These are phyloP conservation scores for Daedaleopsis nitida DNA, from an alignment of 768 basidiomycete genomes.

Conservation along the genomic window DNA sequence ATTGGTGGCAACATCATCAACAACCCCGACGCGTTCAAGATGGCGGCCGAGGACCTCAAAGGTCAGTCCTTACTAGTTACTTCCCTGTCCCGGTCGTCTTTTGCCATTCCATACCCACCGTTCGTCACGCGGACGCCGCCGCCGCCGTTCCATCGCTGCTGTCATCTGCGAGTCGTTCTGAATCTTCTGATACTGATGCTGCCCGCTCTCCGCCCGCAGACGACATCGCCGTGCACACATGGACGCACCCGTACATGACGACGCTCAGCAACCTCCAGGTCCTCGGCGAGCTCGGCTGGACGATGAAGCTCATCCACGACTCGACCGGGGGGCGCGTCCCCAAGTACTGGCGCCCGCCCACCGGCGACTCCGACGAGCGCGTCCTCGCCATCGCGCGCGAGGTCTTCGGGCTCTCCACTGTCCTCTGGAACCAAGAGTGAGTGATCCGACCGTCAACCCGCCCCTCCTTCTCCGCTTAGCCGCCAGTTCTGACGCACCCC, in stretches of 20 bases:
- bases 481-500: not conserved
- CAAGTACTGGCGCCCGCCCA: constrained; percentile 87
- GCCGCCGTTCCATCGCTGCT: too few relatives aligned
- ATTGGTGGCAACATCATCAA: constrained; percentile 78
- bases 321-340: constrained; percentile 68
- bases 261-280: constrained; percentile 47
- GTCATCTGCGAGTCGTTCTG: too few relatives aligned
- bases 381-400: constrained; percentile 84
- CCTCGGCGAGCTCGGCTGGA: constrained; percentile 52
- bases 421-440: constrained; percentile 91
- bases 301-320: constrained; percentile 55
- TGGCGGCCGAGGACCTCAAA: constrained; percentile 43
- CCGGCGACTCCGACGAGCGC: constrained; percentile 81
- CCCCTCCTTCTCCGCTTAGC: too few relatives aligned
- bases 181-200: too few relatives aligned
- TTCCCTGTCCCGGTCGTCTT: too few relatives aligned
- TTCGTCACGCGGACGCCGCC: too few relatives aligned
- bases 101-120: not conserved
- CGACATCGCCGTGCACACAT: constrained; percentile 44
- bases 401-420: constrained; percentile 82
- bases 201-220: constrained; percentile 30
- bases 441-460: too few relatives aligned
- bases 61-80: constrained; percentile 5
- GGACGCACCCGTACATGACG: constrained; percentile 53
- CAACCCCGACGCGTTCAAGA: constrained; percentile 56